Base-by-base conservation (phyloP, 306 rosid genomes). In the Rosa multiflora region DNA sequence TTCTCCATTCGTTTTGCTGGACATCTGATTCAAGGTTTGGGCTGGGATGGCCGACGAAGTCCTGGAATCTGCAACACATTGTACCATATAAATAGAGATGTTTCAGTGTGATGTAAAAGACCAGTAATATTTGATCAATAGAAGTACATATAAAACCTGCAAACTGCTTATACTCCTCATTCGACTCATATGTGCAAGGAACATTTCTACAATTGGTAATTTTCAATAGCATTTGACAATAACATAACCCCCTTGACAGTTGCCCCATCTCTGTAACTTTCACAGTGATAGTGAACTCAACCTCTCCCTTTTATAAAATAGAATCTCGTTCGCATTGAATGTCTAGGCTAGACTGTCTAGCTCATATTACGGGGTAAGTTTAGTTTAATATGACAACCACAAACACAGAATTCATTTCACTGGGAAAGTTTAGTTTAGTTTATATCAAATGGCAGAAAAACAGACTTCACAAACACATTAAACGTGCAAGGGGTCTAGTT, bases 51-150 rank as follows among this genome's bases (percentile, higher is more conserved):
- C 81, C 77, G 86, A 74, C 32, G 86, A 58, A 90, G 91, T 58
- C 91, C 97, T 35, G 90, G 92, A 81, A 90, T 92, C 97, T 92
- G 94, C 88, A 86, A 72, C 78, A 85, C 48, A 51, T 29, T n/a
- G 14, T 21, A 70, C 77, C 67, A 81, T 47, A 59, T 49, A 10
- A 83, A 48, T 7, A 39, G 29, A 13, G 59, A 76, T 12, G 82
- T 67, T 48, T 13, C 14, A 8, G 29, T 48, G 52, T 62, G 46
- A 37, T 35, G 8, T 26, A 14, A 21, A 71, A 37, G 59, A 15
- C 59, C 59, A 40, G 10, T 8, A 42, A 5, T 29, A 68, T 32
- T 43, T 42, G 52, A 43, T 42, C 8, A 40, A 40, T 40, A 40
- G 35, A 11, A 49, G 18, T 32, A 6, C 42, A 46, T 47, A 29